Conservation (phyloP, 768 basidiomycete species). For the Panellus pusillus region DNA sequence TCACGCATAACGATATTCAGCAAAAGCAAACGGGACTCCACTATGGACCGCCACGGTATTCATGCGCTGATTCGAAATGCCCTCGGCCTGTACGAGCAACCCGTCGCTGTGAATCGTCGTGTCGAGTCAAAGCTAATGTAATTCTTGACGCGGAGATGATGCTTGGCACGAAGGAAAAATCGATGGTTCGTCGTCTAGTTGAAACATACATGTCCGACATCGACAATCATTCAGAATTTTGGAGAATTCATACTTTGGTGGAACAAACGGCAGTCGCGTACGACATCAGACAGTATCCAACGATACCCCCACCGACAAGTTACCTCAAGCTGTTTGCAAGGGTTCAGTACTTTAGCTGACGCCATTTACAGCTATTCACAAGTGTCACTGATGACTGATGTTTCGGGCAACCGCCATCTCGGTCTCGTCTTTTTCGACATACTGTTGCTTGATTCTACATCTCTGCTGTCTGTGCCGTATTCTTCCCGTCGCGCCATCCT, state of each 20-base stretch:
- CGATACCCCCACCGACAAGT: constrained; percentile 2
- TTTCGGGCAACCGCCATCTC: constrained; percentile 51
- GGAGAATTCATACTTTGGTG: constrained; percentile 66
- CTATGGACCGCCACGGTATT: constrained; percentile 68
- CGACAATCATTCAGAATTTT: constrained; percentile 57
- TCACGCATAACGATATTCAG: constrained; percentile 76
- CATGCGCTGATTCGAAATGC: constrained; percentile 61
- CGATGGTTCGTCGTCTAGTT: constrained; percentile 55
- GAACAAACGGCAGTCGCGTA: constrained; percentile 51
- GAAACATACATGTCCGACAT: neutral
- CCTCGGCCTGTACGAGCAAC: constrained; percentile 42
- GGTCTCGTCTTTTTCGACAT: constrained; percentile 89
- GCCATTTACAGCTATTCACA: constrained; percentile 27
- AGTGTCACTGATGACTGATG: constrained; percentile 33
- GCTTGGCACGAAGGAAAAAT: constrained; percentile 69
- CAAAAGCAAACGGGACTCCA: constrained; percentile 86
- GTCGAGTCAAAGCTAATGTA: constrained; percentile 38
- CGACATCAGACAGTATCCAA: constrained; percentile 32
- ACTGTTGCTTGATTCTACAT: constrained; percentile 63
- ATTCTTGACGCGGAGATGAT: constrained; percentile 90
- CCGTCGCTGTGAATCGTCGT: neutral
- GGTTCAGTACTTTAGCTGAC: constrained; percentile 22
- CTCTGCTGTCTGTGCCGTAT: constrained; percentile 59
- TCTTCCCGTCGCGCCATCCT: constrained; percentile 57
- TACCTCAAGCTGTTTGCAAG: neutral